Base-by-base conservation (phyloP, 352 stramenopile genomes). In the Globisporangium perplexum region DNA sequence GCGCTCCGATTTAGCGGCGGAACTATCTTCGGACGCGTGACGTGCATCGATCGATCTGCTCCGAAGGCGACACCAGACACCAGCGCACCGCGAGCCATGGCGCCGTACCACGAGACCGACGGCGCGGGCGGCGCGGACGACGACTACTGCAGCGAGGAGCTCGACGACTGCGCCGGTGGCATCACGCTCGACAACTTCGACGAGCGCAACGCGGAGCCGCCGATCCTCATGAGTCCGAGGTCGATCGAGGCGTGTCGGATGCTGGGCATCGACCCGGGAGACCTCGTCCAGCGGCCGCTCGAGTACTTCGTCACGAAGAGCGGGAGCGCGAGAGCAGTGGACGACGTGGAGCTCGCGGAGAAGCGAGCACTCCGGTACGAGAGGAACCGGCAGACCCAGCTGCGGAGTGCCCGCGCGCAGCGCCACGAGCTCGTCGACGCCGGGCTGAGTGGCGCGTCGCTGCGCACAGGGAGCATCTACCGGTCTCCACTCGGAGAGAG, bases 181-280 rank as follows among this genome's bases (percentile, higher is more conserved):
- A 67, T 87, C 49, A 76, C 60, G 15, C 43, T 90, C 17, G 74
- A 86, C 11, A 88, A 90, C 47, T 93, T 90, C 45, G 69, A 90
- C 24, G 67, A 91, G 47, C 36, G 60, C 2, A 69, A 60, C 39
- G 33, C 53, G 0, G 57, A 53, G 47, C 48, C 64, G 23, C 66
- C 71, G 14, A 73, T 90, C 12, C 26, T 93, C 11, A 85, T 60
- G 8, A 93, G 82, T 26, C 82, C 82, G 12, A 75, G 76, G 22
- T 90, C 82, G 0, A 63, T 93, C 15, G 77, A 79, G 47, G 80
- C 80, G 1, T 93, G 83, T 55, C 64, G 69, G 1, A 88, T 90
- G 74, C 62, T 91, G 0, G 83, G 83, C 39, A 53, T 93, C 4
- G 79, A 89, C 36, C 72, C 76, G 0, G 63, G 83, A 1, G 78